Evolutionary conservation across 108 stramenopile species (phyloP).

Genomic region (Cyclotella choctawhatcheeana): DNA sequence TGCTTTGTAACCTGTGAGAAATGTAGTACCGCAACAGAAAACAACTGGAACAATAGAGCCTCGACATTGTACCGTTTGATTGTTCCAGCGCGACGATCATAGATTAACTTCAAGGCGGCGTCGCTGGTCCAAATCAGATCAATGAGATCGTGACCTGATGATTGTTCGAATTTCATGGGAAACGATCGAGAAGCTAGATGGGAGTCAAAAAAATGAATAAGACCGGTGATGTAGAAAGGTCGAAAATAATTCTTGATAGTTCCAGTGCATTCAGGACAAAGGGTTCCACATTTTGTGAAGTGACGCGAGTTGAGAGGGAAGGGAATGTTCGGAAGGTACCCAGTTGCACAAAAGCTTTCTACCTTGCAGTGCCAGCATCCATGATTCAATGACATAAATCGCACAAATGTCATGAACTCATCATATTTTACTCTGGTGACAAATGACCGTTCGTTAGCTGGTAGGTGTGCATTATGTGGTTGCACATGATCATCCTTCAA

Average conservation of each 20-base stretch:
- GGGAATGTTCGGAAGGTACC: background rate
- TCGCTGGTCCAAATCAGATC: background rate
- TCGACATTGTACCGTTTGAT: background rate
- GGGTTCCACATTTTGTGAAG: background rate
- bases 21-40: background rate
- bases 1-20: background rate
- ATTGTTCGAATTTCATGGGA: background rate
- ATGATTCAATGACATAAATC: background rate
- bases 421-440: background rate
- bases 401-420: background rate
- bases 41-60: background rate
- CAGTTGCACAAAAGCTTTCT: background rate
- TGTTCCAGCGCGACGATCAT: background rate
- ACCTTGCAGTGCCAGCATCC: background rate
- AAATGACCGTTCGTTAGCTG: background rate
- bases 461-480: background rate
- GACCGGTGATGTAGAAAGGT: background rate
- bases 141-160: background rate
- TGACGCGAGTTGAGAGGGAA: background rate
- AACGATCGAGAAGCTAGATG: background rate
- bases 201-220: background rate
- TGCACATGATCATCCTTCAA: background rate
- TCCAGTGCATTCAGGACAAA: background rate
- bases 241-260: background rate
- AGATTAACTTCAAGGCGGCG: background rate